phyloP scores from a whole-genome alignment of 73 alveolate genomes.

The Tetrahymena malaccensis region DNA sequence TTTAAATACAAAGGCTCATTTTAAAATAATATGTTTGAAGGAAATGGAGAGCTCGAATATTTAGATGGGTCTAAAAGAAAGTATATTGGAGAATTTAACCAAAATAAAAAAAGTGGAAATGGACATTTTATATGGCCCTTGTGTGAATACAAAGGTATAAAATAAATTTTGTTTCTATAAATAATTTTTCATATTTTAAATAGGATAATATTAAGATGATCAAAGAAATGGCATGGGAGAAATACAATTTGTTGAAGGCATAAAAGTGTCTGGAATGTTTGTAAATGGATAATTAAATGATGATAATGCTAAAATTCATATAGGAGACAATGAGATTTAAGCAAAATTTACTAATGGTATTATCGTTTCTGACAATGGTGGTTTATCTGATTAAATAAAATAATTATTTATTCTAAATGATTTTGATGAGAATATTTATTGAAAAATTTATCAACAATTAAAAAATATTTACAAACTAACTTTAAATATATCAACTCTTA shows the following conservation, averaged over 20 bases:
- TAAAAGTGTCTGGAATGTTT: neutral
- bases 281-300: neutral
- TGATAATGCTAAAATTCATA: neutral
- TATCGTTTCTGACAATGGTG: neutral
- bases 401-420: neutral
- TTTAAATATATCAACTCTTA: no score
- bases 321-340: neutral
- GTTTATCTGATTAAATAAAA: neutral
- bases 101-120: neutral
- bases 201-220: neutral
- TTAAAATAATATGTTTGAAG: neutral
- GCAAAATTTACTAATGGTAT: neutral
- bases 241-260: neutral
- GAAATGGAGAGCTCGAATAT: neutral
- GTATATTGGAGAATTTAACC: neutral
- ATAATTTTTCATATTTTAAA: neutral
- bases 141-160: neutral
- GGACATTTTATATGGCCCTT: neutral
- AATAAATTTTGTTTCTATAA: neutral
- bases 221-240: neutral
- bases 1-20: neutral
- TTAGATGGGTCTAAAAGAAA: neutral
- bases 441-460: neutral
- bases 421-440: neutral
- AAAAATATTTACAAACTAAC: no score